Evolutionary conservation across 2,329 filamentous ascomycete species (phyloP), one percentile per base, ranked within the genome.

Genomic region (Cladophialophora psammophila): DNA sequence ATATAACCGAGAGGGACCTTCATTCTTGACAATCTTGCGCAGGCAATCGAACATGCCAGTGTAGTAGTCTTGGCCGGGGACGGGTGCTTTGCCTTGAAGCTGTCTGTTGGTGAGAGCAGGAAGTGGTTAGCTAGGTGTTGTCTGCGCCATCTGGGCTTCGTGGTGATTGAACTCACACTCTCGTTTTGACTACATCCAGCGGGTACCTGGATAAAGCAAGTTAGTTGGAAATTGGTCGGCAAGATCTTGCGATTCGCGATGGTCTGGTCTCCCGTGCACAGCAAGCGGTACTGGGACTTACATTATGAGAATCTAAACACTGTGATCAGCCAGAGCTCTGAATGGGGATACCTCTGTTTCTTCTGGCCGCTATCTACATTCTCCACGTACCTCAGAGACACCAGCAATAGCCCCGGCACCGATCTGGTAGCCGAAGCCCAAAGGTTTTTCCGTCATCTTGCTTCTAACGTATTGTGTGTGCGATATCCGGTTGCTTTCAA

Each of bases 41-140:
- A 99, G 96, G 85, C 94, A 98, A 82, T 99, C 95, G 67, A 97
- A 78, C 93, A 98, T 99, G 86, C 95, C 93, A 83, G 88, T 97
- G 87, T 99, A 98, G 74, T 87, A 84, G 75, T 98, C 95, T 72
- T 90, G 90, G 67, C 93, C 92, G 10, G 79, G 74, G 26, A 85
- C 83, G 52, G 85, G 87, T 72, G 84, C 86, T 75, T 90, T 90
- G 62, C 91, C 91, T 83, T 97, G 94, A 65, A 97, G 86, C 82
- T 97, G 94, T 79, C 92, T 97, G 55, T n/a, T 15, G 31, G 20
- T 15, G 8, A 2, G 18, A 26, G 45, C 45, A 26, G 45, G 45
- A 26, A 26, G 2, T 26, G 34, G 20, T 65, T 48, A 63, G 67
- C 36, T 36, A 32, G 12, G 5, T 52, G 15, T 31, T 20, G 63